phyloP scores from a whole-genome alignment of 1,139 yeast species.

The Suhomyces panamericanus region DNA sequence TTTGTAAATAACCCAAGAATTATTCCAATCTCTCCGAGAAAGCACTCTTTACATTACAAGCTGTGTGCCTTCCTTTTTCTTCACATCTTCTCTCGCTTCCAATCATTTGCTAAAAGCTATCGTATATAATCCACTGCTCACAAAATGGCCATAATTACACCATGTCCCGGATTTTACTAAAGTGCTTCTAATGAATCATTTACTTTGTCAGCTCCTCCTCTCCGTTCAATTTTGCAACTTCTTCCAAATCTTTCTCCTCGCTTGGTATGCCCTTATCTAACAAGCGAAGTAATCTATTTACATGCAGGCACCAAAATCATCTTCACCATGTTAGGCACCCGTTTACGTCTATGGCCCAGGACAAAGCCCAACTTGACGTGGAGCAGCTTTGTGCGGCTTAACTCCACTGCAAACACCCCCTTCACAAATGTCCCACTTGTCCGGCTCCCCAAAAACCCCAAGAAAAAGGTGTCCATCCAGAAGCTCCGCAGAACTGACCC shows the following conservation, averaged over 20 bases:
- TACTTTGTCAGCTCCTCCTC: no score
- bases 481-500: conserved; percentile 31
- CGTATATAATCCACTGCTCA: no score
- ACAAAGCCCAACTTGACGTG: background rate
- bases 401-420: background rate
- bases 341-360: background rate
- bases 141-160: no score
- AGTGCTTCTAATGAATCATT: no score
- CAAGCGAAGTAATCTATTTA: background rate
- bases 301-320: background rate
- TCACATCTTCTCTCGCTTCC: no score
- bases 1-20: no score
- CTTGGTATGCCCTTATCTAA: background rate
- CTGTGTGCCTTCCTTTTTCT: no score
- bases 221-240: no score
- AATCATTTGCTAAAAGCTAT: no score
- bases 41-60: no score
- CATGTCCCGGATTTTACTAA: no score
- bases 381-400: conserved; percentile 2
- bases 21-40: no score
- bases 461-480: conserved; percentile 28
- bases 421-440: conserved; percentile 11
- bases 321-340: background rate
- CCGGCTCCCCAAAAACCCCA: conserved; percentile 13
- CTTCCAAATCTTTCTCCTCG: background rate